phyloP scores from a whole-genome alignment of 2,329 filamentous ascomycete genomes.

The Ascochyta fabae region DNA sequence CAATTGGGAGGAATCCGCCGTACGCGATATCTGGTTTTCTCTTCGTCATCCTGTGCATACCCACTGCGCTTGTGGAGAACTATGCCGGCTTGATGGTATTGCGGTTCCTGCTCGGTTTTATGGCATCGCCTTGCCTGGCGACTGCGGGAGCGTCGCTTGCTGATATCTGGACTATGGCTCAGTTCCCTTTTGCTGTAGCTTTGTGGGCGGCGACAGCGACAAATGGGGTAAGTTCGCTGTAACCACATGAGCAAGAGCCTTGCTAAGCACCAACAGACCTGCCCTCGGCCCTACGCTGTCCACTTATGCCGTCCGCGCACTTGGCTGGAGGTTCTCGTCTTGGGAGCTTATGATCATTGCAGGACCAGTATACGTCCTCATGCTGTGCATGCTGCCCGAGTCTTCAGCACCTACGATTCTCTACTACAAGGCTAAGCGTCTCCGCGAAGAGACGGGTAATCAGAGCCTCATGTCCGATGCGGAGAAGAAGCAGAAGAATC shows the following conservation, averaged over 20 bases:
- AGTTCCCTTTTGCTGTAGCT: constrained; percentile 51
- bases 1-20: constrained; percentile 69
- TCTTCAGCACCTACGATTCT: constrained; percentile 73
- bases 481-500: constrained; percentile 68
- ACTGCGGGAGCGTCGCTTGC: constrained; percentile 44
- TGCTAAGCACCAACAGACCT: constrained; percentile 50
- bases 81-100: constrained; percentile 67
- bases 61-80: constrained; percentile 67
- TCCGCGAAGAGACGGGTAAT: constrained; percentile 72
- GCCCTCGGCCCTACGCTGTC: constrained; percentile 69
- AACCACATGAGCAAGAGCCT: neutral
- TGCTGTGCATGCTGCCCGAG: constrained; percentile 83
- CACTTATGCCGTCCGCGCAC: constrained; percentile 72
- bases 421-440: constrained; percentile 69
- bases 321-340: constrained; percentile 82
- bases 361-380: constrained; percentile 72
- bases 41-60: constrained; percentile 71
- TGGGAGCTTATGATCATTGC: constrained; percentile 83
- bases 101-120: constrained; percentile 46
- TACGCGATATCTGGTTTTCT: constrained; percentile 72
- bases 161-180: constrained; percentile 48
- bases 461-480: constrained; percentile 74
- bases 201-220: constrained; percentile 51
- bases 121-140: constrained; percentile 44
- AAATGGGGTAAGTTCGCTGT: constrained; percentile 51